A percentile compares a stretch with the other conserved stretches of the same genome.
phyloP scores from a whole-genome alignment of 345 rosid species.

The Dovyalis caffra region DNA sequence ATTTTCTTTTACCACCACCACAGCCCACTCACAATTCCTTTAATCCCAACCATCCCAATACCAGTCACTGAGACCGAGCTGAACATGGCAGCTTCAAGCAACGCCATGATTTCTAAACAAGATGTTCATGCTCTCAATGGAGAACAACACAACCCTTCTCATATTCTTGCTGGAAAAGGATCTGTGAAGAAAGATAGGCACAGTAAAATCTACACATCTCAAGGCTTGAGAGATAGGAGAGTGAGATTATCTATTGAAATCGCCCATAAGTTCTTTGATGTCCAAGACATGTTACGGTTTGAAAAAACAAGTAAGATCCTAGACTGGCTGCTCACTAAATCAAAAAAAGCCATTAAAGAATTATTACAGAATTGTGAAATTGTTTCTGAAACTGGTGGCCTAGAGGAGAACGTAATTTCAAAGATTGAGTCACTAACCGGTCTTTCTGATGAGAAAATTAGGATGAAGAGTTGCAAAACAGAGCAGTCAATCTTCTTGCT shows the following conservation, averaged over 20 bases:
- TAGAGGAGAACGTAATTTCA: conserved; percentile 9
- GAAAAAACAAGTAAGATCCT: conserved; percentile 83
- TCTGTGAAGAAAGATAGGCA: conserved; percentile 61
- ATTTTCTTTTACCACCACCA: conserved; percentile 17
- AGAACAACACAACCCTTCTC: neutral
- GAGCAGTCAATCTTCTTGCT: conserved; percentile 15
- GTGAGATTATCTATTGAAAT: conserved; percentile 74
- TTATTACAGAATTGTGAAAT: conserved; percentile 22
- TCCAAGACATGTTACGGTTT: conserved; percentile 81
- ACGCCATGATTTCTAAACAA: conserved; percentile 6
- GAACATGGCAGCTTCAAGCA: conserved; percentile 15
- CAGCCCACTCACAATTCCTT: conserved; percentile 17
- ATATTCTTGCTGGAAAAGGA: conserved; percentile 17
- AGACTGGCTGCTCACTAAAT: conserved; percentile 69
- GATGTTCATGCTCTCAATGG: neutral
- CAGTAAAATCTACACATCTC: conserved; percentile 75
- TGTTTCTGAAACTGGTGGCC: neutral
- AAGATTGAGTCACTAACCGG: conserved; percentile 10
- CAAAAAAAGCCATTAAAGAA: conserved; percentile 55
- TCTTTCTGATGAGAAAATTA: conserved; percentile 20
- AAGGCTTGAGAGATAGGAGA: conserved; percentile 78
- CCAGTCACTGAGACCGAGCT: conserved; percentile 12
- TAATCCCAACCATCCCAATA: conserved; percentile 10
- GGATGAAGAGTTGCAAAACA: conserved; percentile 19
- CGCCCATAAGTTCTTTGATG: conserved; percentile 74